Evolutionary conservation across 805 yeast genomes (phyloP).

Genomic region (Komagataella mondaviorum): DNA sequence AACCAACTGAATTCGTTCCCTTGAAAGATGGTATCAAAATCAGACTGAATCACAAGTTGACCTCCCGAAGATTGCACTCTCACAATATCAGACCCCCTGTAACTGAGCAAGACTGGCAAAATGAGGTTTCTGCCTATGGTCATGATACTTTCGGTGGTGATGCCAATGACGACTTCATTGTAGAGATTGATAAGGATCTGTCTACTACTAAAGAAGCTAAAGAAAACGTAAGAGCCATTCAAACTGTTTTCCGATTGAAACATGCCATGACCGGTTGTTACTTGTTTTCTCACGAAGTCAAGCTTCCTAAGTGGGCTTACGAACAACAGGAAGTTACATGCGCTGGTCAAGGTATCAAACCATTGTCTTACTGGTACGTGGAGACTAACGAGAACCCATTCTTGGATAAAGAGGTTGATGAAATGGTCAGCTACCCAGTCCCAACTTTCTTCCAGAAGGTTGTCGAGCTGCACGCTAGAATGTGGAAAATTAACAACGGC

Average conservation of each 20-base stretch:
- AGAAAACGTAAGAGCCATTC: slow-evolving; percentile 36
- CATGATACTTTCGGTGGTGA: slow-evolving; percentile 52
- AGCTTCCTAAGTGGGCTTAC: slow-evolving; percentile 74
- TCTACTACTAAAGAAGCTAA: slow-evolving; percentile 25
- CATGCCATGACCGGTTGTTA: slow-evolving; percentile 63
- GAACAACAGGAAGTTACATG: slow-evolving; percentile 79
- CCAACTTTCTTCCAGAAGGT: slow-evolving; percentile 46
- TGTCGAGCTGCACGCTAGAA: slow-evolving; percentile 49
- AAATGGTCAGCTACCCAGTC: slow-evolving; percentile 36
- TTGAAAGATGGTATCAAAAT: slow-evolving; percentile 39
- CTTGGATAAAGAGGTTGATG: slow-evolving; percentile 24
- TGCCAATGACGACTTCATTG: slow-evolving; percentile 54
- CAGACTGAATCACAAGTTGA: slow-evolving; percentile 54
- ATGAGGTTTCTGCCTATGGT: slow-evolving; percentile 62
- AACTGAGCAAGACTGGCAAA: slow-evolving; percentile 81
- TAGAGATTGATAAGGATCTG: slow-evolving; percentile 33
- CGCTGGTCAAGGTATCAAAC: slow-evolving; percentile 53
- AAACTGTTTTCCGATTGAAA: slow-evolving; percentile 54
- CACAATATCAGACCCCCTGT: slow-evolving; percentile 71
- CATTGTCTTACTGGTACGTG: slow-evolving; percentile 57
- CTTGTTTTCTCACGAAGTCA: slow-evolving; percentile 57
- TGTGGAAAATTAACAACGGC: slow-evolving; percentile 70
- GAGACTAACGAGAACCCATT: slow-evolving; percentile 50
- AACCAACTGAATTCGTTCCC: slow-evolving; percentile 19
- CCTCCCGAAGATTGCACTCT: slow-evolving; percentile 62